phyloP scores from a whole-genome alignment of 1,139 yeast genomes.

The Candida anutae region DNA sequence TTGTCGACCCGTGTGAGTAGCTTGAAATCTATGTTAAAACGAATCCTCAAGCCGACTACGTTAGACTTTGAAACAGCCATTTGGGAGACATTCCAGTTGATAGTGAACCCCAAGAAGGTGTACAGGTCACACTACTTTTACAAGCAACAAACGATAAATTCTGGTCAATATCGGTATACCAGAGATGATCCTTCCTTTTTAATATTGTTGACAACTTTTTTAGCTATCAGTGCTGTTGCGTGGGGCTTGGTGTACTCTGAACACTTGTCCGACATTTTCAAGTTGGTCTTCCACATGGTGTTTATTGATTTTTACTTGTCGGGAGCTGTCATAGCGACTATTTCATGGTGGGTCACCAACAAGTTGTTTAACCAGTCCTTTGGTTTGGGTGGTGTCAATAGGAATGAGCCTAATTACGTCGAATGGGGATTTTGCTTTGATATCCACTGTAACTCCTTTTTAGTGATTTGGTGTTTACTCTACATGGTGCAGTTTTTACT shows the following conservation, averaged over 20 bases:
- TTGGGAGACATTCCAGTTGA: constrained; percentile 78
- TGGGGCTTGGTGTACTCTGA: constrained; percentile 88
- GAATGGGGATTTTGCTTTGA: constrained; percentile 97
- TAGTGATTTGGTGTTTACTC: constrained; percentile 70
- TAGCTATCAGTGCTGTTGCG: constrained; percentile 70
- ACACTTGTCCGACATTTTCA: constrained; percentile 48
- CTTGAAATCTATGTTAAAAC: constrained; percentile 22
- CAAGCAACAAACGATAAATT: constrained; percentile 24
- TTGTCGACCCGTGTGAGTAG: constrained; percentile 1
- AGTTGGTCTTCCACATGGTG: constrained; percentile 74
- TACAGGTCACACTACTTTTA: constrained; percentile 78
- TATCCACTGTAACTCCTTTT: constrained; percentile 82
- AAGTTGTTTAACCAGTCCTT: constrained; percentile 44
- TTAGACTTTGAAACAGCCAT: constrained; percentile 87
- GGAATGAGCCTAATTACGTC: constrained; percentile 43
- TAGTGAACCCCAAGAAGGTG: constrained; percentile 72
- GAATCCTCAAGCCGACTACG: constrained; percentile 66
- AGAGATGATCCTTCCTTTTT: constrained; percentile 90
- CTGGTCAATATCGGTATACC: constrained; percentile 47
- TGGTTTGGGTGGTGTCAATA: constrained; percentile 22
- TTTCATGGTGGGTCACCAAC: constrained; percentile 68
- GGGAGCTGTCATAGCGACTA: constrained; percentile 62
- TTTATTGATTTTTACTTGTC: constrained; percentile 69
- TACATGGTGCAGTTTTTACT: constrained; percentile 72
- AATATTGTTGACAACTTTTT: constrained; percentile 55